A percentile compares a stretch with the other conserved stretches of the same genome.
Evolutionary conservation across 2,329 filamentous ascomycete species (phyloP).

Genomic region (Fonsecaea pugnacius): DNA sequence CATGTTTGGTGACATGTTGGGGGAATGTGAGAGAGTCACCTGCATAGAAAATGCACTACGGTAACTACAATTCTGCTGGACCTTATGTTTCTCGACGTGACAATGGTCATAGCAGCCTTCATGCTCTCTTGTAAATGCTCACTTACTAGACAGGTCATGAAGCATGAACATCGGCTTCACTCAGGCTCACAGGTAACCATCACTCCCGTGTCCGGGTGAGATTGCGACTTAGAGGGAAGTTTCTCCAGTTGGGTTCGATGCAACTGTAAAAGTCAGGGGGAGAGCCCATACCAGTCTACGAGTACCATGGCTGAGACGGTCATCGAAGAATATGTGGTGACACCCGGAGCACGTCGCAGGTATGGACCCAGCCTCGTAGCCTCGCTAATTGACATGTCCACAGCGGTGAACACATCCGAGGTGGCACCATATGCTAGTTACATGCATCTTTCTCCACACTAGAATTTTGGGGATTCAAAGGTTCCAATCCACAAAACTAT

Average conservation of each 20-base stretch:
- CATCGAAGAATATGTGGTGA: not conserved
- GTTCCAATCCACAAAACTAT: constrained; percentile 17
- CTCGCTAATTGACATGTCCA: not conserved
- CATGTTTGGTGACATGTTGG: not conserved
- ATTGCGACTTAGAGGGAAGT: not conserved
- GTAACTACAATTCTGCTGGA: not conserved
- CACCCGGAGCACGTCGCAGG: too few relatives aligned
- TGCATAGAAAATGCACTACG: not conserved
- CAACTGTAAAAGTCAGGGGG: not conserved
- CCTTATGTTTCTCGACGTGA: not conserved
- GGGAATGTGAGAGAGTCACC: not conserved
- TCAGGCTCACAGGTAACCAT: not conserved
- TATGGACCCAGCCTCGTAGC: not conserved
- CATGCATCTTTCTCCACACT: constrained; percentile 1
- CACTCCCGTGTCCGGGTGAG: not conserved
- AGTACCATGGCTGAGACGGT: not conserved
- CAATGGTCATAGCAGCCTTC: not conserved
- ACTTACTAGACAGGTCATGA: not conserved
- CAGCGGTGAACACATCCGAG: constrained; percentile 16
- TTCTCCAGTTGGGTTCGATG: not conserved
- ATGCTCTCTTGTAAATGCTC: not conserved
- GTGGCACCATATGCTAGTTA: constrained; percentile 11
- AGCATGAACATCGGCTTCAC: not conserved
- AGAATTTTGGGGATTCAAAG: constrained; percentile 23
- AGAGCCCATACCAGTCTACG: not conserved